Evolutionary conservation across 2,329 filamentous ascomycete genomes (phyloP).

Genomic region (Monosporascus sp.): DNA sequence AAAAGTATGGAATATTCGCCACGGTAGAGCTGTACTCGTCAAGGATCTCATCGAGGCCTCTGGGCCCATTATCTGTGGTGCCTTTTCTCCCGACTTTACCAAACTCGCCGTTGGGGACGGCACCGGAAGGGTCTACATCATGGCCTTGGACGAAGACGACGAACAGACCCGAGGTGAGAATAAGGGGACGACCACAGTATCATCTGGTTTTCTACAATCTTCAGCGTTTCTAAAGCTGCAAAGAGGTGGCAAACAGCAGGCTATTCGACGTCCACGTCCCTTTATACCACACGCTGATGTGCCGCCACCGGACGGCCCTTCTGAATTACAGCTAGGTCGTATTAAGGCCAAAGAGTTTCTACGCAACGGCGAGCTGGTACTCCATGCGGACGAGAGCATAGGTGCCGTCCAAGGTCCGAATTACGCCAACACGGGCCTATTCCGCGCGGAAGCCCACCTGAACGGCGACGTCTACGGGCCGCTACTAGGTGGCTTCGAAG

Average conservation of each 20-base stretch:
- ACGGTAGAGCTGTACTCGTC: slow-evolving; percentile 37
- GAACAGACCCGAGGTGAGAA: slow-evolving; percentile 24
- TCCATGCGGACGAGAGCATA: slow-evolving; percentile 41
- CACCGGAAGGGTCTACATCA: slow-evolving; percentile 53
- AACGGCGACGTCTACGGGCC: slow-evolving; percentile 37
- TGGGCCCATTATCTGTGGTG: slow-evolving; percentile 52
- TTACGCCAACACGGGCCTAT: slow-evolving; percentile 44
- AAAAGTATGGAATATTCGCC: slow-evolving; percentile 58
- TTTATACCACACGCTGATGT: slow-evolving; percentile 48
- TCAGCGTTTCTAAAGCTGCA: slow-evolving; percentile 28
- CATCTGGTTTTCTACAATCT: slow-evolving; percentile 12
- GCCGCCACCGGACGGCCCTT: slow-evolving; percentile 29
- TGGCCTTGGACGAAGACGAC: slow-evolving; percentile 43
- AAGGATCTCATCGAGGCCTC: slow-evolving; percentile 49
- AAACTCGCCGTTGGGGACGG: slow-evolving; percentile 56
- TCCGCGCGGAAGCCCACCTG: slow-evolving; percentile 43
- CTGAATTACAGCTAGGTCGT: slow-evolving; percentile 21
- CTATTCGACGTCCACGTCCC: slow-evolving; percentile 39
- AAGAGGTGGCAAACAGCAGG: slow-evolving; percentile 23
- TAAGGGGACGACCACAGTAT: slow-evolving; percentile 12
- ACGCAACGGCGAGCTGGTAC: slow-evolving; percentile 32
- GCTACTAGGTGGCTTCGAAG: slow-evolving; percentile 39
- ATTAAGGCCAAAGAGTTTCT: slow-evolving; percentile 30
- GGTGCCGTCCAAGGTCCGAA: slow-evolving; percentile 52
- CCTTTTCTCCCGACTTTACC: slow-evolving; percentile 52